These are phyloP conservation scores for Acorus gramineus DNA, from an alignment of 106 monocot species.

Conservation along the genomic window DNA sequence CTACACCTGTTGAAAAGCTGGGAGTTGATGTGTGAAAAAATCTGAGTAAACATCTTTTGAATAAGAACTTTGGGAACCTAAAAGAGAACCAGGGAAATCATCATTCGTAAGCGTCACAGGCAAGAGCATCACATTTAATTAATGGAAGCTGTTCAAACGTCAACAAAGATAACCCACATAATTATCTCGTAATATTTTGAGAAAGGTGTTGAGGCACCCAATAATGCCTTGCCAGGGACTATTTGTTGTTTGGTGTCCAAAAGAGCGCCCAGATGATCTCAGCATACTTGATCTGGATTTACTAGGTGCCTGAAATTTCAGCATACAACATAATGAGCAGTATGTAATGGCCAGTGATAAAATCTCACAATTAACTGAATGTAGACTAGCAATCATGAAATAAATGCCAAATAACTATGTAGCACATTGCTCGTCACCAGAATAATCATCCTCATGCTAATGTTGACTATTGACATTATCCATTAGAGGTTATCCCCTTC, in stretches of 20 bases:
- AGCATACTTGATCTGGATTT: slow-evolving; percentile 47
- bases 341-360: too few relatives aligned
- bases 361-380: too few relatives aligned
- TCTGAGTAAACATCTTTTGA: slow-evolving; percentile 70
- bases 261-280: slow-evolving; percentile 61
- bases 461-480: too few relatives aligned
- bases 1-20: slow-evolving; percentile 94
- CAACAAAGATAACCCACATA: slow-evolving; percentile 40
- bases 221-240: slow-evolving; percentile 76
- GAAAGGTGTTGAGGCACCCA: slow-evolving; percentile 53
- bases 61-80: slow-evolving; percentile 71
- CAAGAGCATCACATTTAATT: slow-evolving; percentile 5
- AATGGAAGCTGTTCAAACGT: neutral
- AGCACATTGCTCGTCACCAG: too few relatives aligned
- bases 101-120: too few relatives aligned
- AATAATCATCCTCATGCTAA: too few relatives aligned
- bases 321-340: too few relatives aligned
- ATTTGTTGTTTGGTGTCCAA: slow-evolving; percentile 46
- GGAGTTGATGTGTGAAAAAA: slow-evolving; percentile 86
- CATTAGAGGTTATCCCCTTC: too few relatives aligned
- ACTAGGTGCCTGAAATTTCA: slow-evolving; percentile 62
- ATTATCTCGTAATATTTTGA: slow-evolving; percentile 79
- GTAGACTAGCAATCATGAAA: too few relatives aligned
- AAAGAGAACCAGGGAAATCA: slow-evolving; percentile 13
- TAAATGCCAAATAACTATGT: too few relatives aligned